phyloP scores from a whole-genome alignment of 1,284 basidiomycete genomes.

The Apiotrichum laibachii region DNA sequence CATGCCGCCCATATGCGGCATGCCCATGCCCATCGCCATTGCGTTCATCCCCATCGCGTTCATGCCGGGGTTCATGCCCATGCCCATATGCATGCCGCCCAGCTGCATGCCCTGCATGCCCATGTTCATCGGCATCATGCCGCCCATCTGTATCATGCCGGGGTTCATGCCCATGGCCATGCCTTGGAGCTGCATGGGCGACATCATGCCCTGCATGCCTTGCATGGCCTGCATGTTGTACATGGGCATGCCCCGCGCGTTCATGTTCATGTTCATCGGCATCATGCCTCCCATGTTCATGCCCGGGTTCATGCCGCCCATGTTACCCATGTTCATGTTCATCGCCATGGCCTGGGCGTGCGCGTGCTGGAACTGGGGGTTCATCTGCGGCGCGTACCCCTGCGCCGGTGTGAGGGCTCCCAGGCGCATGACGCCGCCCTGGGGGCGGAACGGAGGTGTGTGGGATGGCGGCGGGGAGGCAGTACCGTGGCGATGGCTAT shows the following conservation, averaged over 20 bases:
- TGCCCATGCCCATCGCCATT: constrained; percentile 1
- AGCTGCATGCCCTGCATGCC: constrained; percentile 6
- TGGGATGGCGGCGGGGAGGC: constrained; percentile 4
- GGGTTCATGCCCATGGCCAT: background rate
- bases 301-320: background rate
- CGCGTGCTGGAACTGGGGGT: constrained; percentile 23
- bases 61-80: constrained; percentile 7
- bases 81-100: constrained; percentile 16
- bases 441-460: constrained; percentile 5
- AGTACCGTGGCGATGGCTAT: background rate
- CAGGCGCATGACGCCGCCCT: constrained; percentile 18
- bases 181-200: background rate
- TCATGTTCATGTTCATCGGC: background rate
- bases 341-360: constrained; percentile 24
- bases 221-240: background rate
- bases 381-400: background rate
- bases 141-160: constrained; percentile 24
- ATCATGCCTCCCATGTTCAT: constrained; percentile 4
- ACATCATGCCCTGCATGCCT: background rate
- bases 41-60: constrained; percentile 9
- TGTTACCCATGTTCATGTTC: constrained; percentile 1
- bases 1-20: background rate
- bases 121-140: constrained; percentile 10
- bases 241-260: background rate
- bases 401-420: constrained; percentile 14